These are phyloP conservation scores for Stellera chamaejasme DNA, from an alignment of 345 rosid genomes.

Conservation along the genomic window DNA sequence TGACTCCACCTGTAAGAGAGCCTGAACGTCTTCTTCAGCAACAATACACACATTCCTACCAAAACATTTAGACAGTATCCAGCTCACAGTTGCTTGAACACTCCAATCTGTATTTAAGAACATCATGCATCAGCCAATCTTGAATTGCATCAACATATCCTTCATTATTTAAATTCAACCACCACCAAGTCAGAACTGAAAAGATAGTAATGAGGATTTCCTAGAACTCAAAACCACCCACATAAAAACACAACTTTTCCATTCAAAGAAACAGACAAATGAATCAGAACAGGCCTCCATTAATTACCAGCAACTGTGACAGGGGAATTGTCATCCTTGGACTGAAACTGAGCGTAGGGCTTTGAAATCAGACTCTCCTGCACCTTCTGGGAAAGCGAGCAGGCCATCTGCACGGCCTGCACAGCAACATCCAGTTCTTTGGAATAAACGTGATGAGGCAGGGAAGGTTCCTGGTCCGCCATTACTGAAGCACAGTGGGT, in stretches of 20 bases:
- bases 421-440: conserved; percentile 42
- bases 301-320: conserved; percentile 41
- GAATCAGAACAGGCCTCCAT: background rate
- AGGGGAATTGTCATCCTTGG: conserved; percentile 44
- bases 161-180: too few species aligned
- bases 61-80: conserved; percentile 35
- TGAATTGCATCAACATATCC: background rate
- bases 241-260: background rate
- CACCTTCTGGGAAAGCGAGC: conserved; percentile 41
- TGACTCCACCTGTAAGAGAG: conserved; percentile 23
- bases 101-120: conserved; percentile 38
- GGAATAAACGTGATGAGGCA: conserved; percentile 14
- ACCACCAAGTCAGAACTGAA: background rate
- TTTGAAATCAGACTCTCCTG: conserved; percentile 34
- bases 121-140: conserved; percentile 10
- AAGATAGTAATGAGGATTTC: background rate
- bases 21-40: conserved; percentile 45
- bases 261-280: background rate
- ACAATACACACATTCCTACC: conserved; percentile 34
- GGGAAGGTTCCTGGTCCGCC: conserved; percentile 15
- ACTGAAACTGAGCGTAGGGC: conserved; percentile 20
- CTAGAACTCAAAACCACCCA: conserved; percentile 2
- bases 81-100: conserved; percentile 50
- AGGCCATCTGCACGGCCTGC: conserved; percentile 47
- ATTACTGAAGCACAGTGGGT: conserved; percentile 19